Evolutionary conservation across 257 asterid species (phyloP).

Genomic region (Buddleja alternifolia): DNA sequence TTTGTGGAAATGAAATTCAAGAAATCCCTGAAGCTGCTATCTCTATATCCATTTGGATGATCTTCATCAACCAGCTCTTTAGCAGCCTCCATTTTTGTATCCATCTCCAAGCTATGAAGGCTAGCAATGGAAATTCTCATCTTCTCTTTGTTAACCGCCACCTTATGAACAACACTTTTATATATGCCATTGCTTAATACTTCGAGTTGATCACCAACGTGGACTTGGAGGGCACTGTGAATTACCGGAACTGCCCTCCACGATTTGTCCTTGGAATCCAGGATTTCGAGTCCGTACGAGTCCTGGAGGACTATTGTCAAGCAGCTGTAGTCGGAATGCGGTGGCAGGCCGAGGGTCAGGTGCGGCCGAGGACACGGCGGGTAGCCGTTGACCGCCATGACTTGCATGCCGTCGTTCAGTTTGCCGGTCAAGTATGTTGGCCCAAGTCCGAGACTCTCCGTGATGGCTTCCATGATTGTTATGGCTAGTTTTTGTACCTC

Average conservation of each 20-base stretch:
- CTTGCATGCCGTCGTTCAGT: slow-evolving; percentile 47
- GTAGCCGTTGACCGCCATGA: slow-evolving; percentile 47
- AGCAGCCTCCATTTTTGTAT: slow-evolving; percentile 43
- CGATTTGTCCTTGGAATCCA: slow-evolving; percentile 2
- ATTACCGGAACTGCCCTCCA: slow-evolving; percentile 43
- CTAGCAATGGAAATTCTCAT: slow-evolving; percentile 49
- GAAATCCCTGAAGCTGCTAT: slow-evolving; percentile 55
- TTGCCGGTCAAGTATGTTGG: slow-evolving; percentile 33
- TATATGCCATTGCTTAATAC: slow-evolving; percentile 55
- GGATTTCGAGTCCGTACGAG: slow-evolving; percentile 41
- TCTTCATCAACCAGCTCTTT: slow-evolving; percentile 44
- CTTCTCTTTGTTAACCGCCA: slow-evolving; percentile 27
- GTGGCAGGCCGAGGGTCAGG: slow-evolving; percentile 52
- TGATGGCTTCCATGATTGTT: slow-evolving; percentile 36
- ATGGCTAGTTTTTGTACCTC: slow-evolving; percentile 38
- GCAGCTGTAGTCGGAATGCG: slow-evolving; percentile 55
- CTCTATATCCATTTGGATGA: slow-evolving; percentile 35
- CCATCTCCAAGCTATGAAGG: slow-evolving; percentile 52
- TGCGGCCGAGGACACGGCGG: slow-evolving; percentile 49
- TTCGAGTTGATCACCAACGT: slow-evolving; percentile 58
- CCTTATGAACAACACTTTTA: slow-evolving; percentile 44
- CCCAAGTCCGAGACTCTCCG: slow-evolving; percentile 54
- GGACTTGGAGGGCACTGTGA: slow-evolving; percentile 38
- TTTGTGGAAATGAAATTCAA: slow-evolving; percentile 41
- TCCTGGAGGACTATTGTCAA: slow-evolving; percentile 45